Percentiles rank a stretch among this genome's conserved stretches.
Evolutionary conservation across 163 green algal genomes (phyloP).

Genomic region (Volvox carteri): DNA sequence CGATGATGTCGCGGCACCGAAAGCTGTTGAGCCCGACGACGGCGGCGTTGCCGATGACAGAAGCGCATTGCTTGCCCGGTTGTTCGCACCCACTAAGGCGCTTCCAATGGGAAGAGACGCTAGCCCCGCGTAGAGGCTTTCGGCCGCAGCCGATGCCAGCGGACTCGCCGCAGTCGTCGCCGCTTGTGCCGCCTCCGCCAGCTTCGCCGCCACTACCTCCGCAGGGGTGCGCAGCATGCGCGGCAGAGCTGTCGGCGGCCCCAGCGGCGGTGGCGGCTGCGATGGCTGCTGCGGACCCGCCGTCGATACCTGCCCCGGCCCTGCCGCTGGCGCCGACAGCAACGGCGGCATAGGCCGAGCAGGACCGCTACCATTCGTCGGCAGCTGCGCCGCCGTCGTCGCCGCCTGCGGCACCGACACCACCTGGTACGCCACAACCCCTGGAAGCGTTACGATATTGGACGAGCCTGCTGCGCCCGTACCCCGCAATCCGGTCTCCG

Average conservation of each 20-base stretch:
- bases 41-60: not conserved
- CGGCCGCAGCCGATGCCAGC: slow-evolving; percentile 60
- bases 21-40: not conserved
- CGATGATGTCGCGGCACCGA: not conserved
- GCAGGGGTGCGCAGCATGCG: slow-evolving; percentile 42
- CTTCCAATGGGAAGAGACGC: slow-evolving; percentile 54
- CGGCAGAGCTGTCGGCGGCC: not conserved
- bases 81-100: slow-evolving; percentile 25
- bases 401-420: not conserved
- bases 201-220: slow-evolving; percentile 66
- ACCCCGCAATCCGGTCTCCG: not conserved
- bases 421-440: not conserved
- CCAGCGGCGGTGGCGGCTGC: not conserved
- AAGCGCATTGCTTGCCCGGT: not conserved
- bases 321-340: not conserved
- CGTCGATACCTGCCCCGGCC: not conserved
- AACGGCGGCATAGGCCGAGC: not conserved
- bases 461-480: not conserved
- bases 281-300: slow-evolving; percentile 15
- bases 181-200: slow-evolving; percentile 62
- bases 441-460: slow-evolving; percentile 44
- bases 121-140: slow-evolving; percentile 68
- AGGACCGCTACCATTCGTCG: not conserved
- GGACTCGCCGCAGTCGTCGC: slow-evolving; percentile 61
- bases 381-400: not conserved